Percentiles rank a stretch among this genome's conserved stretches.
These are phyloP conservation scores for Apium graveolens DNA, from an alignment of 129 eudicot species.

Conservation along the genomic window DNA sequence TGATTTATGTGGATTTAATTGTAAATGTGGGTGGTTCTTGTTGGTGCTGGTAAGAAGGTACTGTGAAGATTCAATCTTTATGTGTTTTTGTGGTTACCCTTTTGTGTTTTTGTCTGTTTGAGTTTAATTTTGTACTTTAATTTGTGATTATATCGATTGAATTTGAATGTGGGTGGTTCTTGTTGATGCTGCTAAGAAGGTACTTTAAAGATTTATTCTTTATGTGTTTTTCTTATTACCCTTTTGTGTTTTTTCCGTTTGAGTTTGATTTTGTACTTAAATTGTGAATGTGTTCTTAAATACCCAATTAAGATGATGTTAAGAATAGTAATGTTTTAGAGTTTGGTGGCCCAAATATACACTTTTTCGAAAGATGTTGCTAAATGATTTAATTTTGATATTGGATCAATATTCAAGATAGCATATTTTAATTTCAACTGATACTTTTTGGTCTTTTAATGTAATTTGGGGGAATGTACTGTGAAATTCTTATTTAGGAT, in stretches of 20 bases:
- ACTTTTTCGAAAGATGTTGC: not conserved
- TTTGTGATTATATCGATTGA: too few relatives aligned
- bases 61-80: too few relatives aligned
- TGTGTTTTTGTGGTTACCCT: too few relatives aligned
- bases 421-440: too few relatives aligned
- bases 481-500: not conserved
- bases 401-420: not conserved
- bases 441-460: not conserved
- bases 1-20: not conserved
- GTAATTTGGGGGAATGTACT: not conserved
- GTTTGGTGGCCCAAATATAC: not conserved
- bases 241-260: too few relatives aligned
- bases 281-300: not conserved
- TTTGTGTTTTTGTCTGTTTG: too few relatives aligned
- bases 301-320: not conserved
- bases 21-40: constrained; percentile 19
- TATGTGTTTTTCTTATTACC: too few relatives aligned
- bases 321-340: not conserved
- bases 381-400: not conserved
- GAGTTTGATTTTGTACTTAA: too few relatives aligned
- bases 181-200: too few relatives aligned
- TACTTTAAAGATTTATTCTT: too few relatives aligned
- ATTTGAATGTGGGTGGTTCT: too few relatives aligned
- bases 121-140: too few relatives aligned
- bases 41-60: constrained; percentile 90